These are phyloP conservation scores for Schizosaccharomyces versatilis DNA, from an alignment of 1,139 yeast species.

Conservation along the genomic window DNA sequence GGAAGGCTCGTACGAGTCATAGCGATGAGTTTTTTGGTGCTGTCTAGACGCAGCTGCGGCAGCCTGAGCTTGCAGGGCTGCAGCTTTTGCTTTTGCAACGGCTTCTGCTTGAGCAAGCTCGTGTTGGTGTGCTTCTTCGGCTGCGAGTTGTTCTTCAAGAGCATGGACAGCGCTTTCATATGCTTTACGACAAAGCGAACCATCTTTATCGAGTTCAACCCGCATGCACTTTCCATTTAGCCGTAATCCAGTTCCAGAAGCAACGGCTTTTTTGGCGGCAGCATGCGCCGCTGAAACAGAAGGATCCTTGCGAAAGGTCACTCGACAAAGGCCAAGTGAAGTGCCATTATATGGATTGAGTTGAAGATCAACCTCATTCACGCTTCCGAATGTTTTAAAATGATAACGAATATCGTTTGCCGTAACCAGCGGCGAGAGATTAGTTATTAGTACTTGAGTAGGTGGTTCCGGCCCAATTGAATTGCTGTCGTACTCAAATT, in stretches of 20 bases:
- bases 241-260: not conserved
- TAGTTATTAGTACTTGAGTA: not conserved
- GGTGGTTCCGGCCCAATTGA: not conserved
- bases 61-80: not conserved
- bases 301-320: constrained; percentile 24
- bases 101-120: not conserved
- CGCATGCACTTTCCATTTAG: not conserved
- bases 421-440: not conserved
- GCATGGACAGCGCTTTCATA: not conserved
- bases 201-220: not conserved
- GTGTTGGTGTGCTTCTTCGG: not conserved
- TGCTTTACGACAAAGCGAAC: not conserved
- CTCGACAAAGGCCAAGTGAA: constrained; percentile 51
- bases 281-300: not conserved
- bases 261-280: not conserved
- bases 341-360: constrained; percentile 60
- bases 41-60: not conserved
- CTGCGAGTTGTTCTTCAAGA: not conserved
- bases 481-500: not conserved
- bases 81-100: not conserved
- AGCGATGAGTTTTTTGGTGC: not conserved
- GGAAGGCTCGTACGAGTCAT: not conserved
- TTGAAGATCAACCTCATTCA: constrained; percentile 34
- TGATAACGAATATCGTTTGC: constrained; percentile 17
- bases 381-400: constrained; percentile 40